Percentiles rank a stretch among this genome's conserved stretches.
Evolutionary conservation across 1,139 yeast genomes (phyloP).

Genomic region (Kurtzmaniella natalensis): DNA sequence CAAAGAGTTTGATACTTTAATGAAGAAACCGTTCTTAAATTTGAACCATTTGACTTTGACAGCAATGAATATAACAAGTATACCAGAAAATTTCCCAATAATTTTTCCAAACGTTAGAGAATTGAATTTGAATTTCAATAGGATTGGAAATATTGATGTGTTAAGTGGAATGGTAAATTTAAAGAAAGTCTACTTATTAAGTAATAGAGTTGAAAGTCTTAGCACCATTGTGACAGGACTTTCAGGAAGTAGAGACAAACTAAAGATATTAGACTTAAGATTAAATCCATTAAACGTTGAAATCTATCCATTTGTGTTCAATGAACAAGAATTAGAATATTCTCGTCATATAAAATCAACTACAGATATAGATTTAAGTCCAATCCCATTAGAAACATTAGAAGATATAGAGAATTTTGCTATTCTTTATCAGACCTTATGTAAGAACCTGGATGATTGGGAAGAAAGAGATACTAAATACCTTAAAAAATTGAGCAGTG

Average conservation of each 20-base stretch:
- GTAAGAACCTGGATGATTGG: constrained; percentile 33
- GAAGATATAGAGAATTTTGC: constrained; percentile 46
- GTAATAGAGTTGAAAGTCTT: constrained; percentile 38
- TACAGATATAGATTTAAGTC: constrained; percentile 15
- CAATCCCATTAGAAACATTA: constrained; percentile 37
- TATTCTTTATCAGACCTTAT: constrained; percentile 36
- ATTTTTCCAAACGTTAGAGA: constrained; percentile 46
- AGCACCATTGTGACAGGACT: constrained; percentile 31
- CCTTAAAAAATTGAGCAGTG: constrained; percentile 20
- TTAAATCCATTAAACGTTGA: constrained; percentile 47
- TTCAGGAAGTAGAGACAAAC: constrained; percentile 22
- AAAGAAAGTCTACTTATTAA: constrained; percentile 38
- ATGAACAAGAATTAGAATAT: constrained; percentile 37
- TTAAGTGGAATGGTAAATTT: constrained; percentile 29
- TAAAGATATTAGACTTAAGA: constrained; percentile 44
- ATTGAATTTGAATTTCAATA: constrained; percentile 49
- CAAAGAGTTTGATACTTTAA: constrained; percentile 2
- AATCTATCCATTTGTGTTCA: constrained; percentile 52
- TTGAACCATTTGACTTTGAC: constrained; percentile 38
- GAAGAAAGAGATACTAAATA: constrained; percentile 29
- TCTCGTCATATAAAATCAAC: constrained; percentile 11
- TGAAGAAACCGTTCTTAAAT: constrained; percentile 26
- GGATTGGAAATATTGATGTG: constrained; percentile 25
- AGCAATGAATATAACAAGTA: constrained; percentile 35
- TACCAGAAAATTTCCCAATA: constrained; percentile 33